phyloP scores from a whole-genome alignment of 225 moss, liverwort and hornwort species.

The Lunularia cruciata region DNA sequence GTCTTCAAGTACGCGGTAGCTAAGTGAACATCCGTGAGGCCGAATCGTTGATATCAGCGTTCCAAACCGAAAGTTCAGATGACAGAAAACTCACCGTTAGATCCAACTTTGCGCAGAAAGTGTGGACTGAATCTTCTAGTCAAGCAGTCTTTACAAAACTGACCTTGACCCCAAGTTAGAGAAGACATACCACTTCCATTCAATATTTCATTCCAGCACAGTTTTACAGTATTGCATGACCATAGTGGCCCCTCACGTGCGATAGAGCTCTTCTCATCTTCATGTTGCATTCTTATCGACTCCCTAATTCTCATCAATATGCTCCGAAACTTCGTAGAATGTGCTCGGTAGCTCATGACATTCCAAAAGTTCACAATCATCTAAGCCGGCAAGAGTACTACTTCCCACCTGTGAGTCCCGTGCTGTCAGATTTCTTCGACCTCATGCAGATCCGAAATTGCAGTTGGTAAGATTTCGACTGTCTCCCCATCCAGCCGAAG shows the following conservation, averaged over 20 bases:
- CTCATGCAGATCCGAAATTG: background rate
- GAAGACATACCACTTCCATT: constrained; percentile 7
- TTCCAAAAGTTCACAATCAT: background rate
- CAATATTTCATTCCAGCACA: background rate
- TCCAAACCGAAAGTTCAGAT: too few species aligned
- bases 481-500: constrained; percentile 3
- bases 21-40: too few species aligned
- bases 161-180: too few species aligned
- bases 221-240: constrained; percentile 6
- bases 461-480: background rate
- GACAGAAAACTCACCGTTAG: too few species aligned
- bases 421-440: background rate
- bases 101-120: too few species aligned
- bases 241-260: constrained; percentile 5
- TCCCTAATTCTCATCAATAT: background rate
- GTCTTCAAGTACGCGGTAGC: too few species aligned
- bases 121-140: too few species aligned
- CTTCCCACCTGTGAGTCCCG: constrained; percentile 9
- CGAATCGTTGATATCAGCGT: too few species aligned
- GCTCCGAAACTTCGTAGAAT: background rate
- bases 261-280: background rate
- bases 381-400: background rate
- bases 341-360: background rate
- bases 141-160: too few species aligned
- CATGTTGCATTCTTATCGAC: constrained; percentile 8